Conservation (phyloP, 805 yeast genomes). For the Teunomyces cretensis region DNA sequence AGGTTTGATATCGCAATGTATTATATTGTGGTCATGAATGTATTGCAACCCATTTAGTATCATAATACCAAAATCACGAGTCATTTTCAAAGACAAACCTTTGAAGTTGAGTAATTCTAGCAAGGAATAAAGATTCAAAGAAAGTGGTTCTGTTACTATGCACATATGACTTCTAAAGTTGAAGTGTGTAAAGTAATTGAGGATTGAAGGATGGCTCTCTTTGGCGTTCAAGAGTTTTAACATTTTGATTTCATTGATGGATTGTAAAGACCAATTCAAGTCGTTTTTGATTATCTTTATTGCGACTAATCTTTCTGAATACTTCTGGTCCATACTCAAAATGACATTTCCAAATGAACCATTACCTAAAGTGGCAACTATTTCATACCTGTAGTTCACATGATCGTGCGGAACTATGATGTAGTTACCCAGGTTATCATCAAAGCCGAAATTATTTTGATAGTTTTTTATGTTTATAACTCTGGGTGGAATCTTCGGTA, state of each 20-base stretch:
- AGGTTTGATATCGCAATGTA: constrained; percentile 87
- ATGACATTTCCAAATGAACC: constrained; percentile 86
- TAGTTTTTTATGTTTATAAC: constrained; percentile 38
- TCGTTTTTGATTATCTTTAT: constrained; percentile 75
- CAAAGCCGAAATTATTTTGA: constrained; percentile 64
- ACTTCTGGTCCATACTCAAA: constrained; percentile 65
- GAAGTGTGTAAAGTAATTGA: constrained; percentile 61
- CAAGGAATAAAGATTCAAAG: constrained; percentile 64
- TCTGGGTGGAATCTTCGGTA: constrained; percentile 36
- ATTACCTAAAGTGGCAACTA: constrained; percentile 58
- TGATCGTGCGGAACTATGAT: constrained; percentile 61
- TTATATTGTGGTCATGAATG: constrained; percentile 55
- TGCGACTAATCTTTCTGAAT: constrained; percentile 52
- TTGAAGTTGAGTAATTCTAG: constrained; percentile 49
- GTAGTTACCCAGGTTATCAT: constrained; percentile 67
- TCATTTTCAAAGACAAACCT: constrained; percentile 46
- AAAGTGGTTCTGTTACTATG: constrained; percentile 70
- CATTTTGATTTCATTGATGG: constrained; percentile 72
- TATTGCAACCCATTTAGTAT: constrained; percentile 59
- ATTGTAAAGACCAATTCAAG: constrained; percentile 72
- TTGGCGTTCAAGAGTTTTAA: constrained; percentile 46
- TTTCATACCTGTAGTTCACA: constrained; percentile 70
- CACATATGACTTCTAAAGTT: constrained; percentile 81
- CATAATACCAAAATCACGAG: constrained; percentile 51
- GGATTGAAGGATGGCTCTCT: constrained; percentile 6